These are phyloP conservation scores for Jamesozyma lodderae DNA, from an alignment of 805 yeast species.

Conservation along the genomic window DNA sequence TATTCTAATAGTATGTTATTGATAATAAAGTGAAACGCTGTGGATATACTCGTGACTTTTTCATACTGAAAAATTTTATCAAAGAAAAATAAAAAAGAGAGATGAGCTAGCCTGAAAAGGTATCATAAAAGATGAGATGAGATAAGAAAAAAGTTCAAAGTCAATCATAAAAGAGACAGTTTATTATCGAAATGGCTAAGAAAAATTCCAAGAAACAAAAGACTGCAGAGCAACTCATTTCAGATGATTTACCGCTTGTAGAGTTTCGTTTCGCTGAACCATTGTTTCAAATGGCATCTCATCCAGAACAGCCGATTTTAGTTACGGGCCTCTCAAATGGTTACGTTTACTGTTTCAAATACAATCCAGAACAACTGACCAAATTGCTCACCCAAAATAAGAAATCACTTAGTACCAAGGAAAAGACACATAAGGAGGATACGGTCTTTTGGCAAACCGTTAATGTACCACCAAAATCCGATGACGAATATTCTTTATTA, in stretches of 20 bases:
- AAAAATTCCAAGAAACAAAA: conserved; percentile 16
- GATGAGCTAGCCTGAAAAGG: too few relatives aligned
- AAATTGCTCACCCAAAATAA: conserved; percentile 15
- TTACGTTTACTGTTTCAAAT: conserved; percentile 51
- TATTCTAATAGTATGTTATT: too few relatives aligned
- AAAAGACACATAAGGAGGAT: conserved; percentile 12
- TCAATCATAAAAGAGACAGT: too few relatives aligned
- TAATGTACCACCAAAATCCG: conserved; percentile 4
- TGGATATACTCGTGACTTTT: too few relatives aligned
- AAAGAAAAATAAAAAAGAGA: too few relatives aligned
- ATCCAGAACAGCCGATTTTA: conserved; percentile 59
- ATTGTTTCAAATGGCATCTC: conserved; percentile 68
- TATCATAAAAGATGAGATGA: too few relatives aligned
- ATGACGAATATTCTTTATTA: conserved; percentile 4
- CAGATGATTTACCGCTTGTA: conserved; percentile 25
- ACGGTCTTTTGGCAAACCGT: conserved; percentile 36
- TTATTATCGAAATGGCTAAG: conserved; percentile 8
- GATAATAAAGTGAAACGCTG: too few relatives aligned
- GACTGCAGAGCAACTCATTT: conserved; percentile 6
- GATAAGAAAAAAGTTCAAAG: too few relatives aligned
- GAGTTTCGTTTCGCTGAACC: conserved; percentile 44
- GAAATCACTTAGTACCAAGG: conserved; percentile 12
- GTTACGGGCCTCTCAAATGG: conserved; percentile 80
- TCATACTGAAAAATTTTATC: too few relatives aligned
- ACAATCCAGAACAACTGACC: conserved; percentile 42